Conservation (phyloP, 441 rosid species). For the Euphorbia corollata region DNA sequence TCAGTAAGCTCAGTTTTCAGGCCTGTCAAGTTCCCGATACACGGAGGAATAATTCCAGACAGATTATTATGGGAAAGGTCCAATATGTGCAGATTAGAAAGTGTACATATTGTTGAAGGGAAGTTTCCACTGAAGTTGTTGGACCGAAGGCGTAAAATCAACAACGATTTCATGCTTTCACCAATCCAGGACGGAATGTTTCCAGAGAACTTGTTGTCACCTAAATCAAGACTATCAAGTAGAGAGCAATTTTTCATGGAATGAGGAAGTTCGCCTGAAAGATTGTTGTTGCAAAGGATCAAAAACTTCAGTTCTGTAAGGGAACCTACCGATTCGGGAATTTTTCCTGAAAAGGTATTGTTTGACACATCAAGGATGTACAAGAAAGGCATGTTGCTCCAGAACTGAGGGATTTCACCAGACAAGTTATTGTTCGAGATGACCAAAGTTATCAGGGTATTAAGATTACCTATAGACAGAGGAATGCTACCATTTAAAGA, state of each 20-base stretch:
- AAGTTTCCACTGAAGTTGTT: background rate
- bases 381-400: slow-evolving; percentile 13
- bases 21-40: background rate
- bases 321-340: slow-evolving; percentile 20
- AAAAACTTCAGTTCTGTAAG: slow-evolving; percentile 15
- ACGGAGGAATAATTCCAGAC: background rate
- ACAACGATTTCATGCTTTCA: background rate
- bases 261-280: slow-evolving; percentile 23
- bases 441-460: slow-evolving; percentile 9
- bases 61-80: slow-evolving; percentile 7
- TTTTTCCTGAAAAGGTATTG: slow-evolving; percentile 21
- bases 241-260: slow-evolving; percentile 16
- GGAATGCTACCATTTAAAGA: slow-evolving; percentile 18
- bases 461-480: slow-evolving; percentile 15
- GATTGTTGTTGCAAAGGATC: slow-evolving; percentile 16
- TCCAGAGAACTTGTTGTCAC: slow-evolving; percentile 20
- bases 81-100: background rate
- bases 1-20: slow-evolving; percentile 1
- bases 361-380: slow-evolving; percentile 18
- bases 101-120: slow-evolving; percentile 11
- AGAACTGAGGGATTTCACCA: slow-evolving; percentile 21
- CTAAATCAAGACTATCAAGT: slow-evolving; percentile 25
- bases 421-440: slow-evolving; percentile 19
- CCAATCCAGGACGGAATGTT: background rate
- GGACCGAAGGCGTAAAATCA: background rate